Evolutionary conservation across 805 yeast species (phyloP), one percentile per base, ranked within the genome.

Genomic region (Yamadazyma akitaensis): DNA sequence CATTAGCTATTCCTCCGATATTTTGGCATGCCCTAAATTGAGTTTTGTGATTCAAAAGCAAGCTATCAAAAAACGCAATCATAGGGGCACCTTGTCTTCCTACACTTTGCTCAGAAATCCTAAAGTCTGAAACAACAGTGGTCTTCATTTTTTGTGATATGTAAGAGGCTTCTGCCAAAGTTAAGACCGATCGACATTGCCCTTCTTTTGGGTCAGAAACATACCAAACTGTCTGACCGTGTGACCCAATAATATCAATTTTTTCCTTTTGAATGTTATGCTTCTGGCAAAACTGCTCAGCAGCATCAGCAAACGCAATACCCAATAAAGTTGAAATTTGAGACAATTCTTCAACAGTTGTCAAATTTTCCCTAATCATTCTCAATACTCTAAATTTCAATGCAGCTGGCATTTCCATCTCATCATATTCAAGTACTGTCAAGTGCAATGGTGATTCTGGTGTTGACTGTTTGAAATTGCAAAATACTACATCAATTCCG

Each of bases 61-160:
- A 47, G 14, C 58, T 56, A 34, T 60, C 64, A 32, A 60, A 53
- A 46, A 59, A 60, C 1, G 57, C 62, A 33, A 52, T 47, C 49
- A 59, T 50, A 6, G 63, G 62, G 10, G 64, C 64, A 16, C 63
- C 64, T 40, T 58, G 62, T 42, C 64, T 46, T 25, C 64, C 64
- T 7, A 55, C 62, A 44, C 55, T 51, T 40, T 51, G 55, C 32
- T 60, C 64, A 10, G 59, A 49, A 17, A 53, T 44, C 16, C 64
- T 54, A 37, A 60, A 60, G 35, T 52, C 59, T 24, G 54, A 45
- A 9, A 57, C 61, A 10, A 53, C 61, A 1, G 63, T 59, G 16
- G 46, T 42, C 13, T 41, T 41, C 42, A 44, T 40, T 42, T 42
- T 48, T 14, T 48, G 47, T 5, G 62, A 48, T 24, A 59, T 57